These are phyloP conservation scores for Dactylellina leptospora DNA, from an alignment of 2,329 filamentous ascomycete genomes.

Conservation along the genomic window DNA sequence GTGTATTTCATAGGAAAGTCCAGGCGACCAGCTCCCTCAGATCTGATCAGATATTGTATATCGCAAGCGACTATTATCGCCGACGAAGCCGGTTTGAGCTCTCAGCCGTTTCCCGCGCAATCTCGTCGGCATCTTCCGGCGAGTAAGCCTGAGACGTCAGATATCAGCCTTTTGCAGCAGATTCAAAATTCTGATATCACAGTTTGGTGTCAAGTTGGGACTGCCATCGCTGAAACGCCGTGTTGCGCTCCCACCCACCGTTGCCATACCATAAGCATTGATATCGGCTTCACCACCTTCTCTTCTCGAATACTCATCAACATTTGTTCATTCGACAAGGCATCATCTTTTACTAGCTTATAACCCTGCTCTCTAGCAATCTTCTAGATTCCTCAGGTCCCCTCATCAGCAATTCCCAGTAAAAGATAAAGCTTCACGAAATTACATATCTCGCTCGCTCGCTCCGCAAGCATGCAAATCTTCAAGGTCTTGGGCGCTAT, in stretches of 20 bases:
- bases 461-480: slow-evolving; percentile 37
- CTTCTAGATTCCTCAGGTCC: slow-evolving; percentile 17
- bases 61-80: too few species aligned
- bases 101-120: slow-evolving; percentile 2
- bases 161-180: too few species aligned
- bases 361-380: too few species aligned
- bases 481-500: slow-evolving; percentile 32
- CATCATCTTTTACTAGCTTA: background rate
- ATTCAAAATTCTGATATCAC: too few species aligned
- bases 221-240: background rate
- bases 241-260: background rate
- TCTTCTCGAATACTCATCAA: too few species aligned
- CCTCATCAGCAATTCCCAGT: background rate
- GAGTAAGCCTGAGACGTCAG: too few species aligned
- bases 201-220: too few species aligned
- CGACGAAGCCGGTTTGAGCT: slow-evolving; percentile 23
- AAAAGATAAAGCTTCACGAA: background rate
- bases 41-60: too few species aligned
- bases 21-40: background rate
- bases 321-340: background rate
- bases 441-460: slow-evolving; percentile 13
- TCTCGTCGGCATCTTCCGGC: too few species aligned
- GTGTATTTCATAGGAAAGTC: slow-evolving; percentile 10
- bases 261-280: slow-evolving; percentile 11
- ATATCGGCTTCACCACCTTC: too few species aligned